Percentiles rank a stretch among this genome's conserved stretches.
Conservation (phyloP, 495 filamentous ascomycete species). For the Terfezia claveryi region DNA sequence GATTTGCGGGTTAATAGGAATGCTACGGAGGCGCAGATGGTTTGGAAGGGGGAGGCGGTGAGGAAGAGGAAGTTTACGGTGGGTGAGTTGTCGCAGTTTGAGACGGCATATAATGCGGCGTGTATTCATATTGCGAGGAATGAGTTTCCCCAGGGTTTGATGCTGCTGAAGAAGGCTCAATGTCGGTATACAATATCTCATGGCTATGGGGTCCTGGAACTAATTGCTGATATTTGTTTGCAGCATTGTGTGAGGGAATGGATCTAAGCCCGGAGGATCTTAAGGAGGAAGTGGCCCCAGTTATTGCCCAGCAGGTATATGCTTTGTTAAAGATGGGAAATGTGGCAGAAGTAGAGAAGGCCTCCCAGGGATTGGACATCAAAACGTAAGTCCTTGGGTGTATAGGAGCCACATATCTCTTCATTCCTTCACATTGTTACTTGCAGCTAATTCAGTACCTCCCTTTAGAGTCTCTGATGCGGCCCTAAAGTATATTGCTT, state of each 20-base stretch:
- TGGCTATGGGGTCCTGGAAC: neutral
- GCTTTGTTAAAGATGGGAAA: slow-evolving; percentile 52
- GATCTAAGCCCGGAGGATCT: slow-evolving; percentile 70
- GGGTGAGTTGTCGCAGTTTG: slow-evolving; percentile 75
- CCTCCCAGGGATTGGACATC: slow-evolving; percentile 42
- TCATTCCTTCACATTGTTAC: neutral
- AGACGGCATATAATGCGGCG: slow-evolving; percentile 82
- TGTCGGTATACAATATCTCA: slow-evolving; percentile 22
- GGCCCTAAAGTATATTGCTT: slow-evolving; percentile 53
- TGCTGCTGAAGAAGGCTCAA: slow-evolving; percentile 64
- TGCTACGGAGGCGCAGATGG: slow-evolving; percentile 64
- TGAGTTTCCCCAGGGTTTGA: slow-evolving; percentile 47
- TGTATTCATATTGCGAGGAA: slow-evolving; percentile 65
- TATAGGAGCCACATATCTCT: slow-evolving; percentile 15
- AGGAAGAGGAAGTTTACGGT: slow-evolving; percentile 34
- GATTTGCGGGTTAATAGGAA: slow-evolving; percentile 70
- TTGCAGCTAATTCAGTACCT: slow-evolving; percentile 3
- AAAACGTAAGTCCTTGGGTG: slow-evolving; percentile 25
- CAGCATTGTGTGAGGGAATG: slow-evolving; percentile 56
- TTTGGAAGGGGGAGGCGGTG: slow-evolving; percentile 39
- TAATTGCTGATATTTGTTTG: neutral
- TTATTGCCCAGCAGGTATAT: slow-evolving; percentile 70
- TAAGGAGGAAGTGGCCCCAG: slow-evolving; percentile 59
- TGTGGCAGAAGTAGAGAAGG: slow-evolving; percentile 42
- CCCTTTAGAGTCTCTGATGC: slow-evolving; percentile 49